phyloP scores from a whole-genome alignment of 2,329 filamentous ascomycete genomes.

The Fusarium succisae region DNA sequence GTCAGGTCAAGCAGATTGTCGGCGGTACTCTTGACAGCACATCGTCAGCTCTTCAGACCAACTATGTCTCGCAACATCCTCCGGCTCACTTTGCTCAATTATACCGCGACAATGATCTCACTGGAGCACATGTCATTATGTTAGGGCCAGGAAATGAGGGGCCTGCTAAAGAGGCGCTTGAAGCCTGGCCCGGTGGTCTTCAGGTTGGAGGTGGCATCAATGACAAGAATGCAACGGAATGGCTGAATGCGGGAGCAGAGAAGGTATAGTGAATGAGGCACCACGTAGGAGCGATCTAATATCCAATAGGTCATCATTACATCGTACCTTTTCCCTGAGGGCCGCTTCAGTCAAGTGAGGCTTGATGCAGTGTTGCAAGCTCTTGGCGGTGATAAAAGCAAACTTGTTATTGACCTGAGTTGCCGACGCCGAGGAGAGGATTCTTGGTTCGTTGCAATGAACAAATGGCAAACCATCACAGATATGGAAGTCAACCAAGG shows the following conservation, averaged over 20 bases:
- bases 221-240: constrained; percentile 82
- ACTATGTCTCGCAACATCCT: constrained; percentile 87
- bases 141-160: constrained; percentile 87
- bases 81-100: constrained; percentile 82
- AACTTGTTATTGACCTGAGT: constrained; percentile 94
- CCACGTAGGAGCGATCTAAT: constrained; percentile 9
- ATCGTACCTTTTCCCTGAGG: constrained; percentile 89
- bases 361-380: constrained; percentile 78
- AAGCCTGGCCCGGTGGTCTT: constrained; percentile 79
- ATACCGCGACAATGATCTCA: constrained; percentile 78
- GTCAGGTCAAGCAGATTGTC: constrained; percentile 97
- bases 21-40: constrained; percentile 85
- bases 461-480: constrained; percentile 98
- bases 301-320: constrained; percentile 88
- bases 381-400: constrained; percentile 77
- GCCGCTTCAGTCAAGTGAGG: constrained; percentile 79
- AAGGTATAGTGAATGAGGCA: constrained; percentile 67
- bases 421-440: constrained; percentile 78
- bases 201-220: constrained; percentile 96
- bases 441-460: constrained; percentile 96
- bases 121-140: constrained; percentile 95
- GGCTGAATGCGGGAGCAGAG: constrained; percentile 88
- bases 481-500: constrained; percentile 93
- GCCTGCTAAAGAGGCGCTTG: constrained; percentile 80
- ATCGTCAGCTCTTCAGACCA: constrained; percentile 79